phyloP scores from a whole-genome alignment of 768 basidiomycete species.

The Dioszegia aurantiaca region DNA sequence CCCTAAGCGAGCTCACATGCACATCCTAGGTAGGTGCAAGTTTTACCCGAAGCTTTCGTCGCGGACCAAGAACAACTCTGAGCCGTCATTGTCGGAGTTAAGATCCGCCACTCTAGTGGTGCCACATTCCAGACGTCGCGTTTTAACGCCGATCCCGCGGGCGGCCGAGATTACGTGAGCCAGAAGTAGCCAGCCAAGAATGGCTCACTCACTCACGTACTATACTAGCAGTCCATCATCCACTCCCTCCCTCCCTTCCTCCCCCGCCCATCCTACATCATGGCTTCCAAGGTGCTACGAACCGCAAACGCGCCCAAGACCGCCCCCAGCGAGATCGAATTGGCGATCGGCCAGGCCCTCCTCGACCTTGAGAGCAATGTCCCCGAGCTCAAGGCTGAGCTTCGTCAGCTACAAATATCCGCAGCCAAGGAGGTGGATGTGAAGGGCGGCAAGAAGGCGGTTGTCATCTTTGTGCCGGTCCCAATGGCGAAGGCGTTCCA shows the following conservation, averaged over 20 bases:
- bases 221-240: background rate
- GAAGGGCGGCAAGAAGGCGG: constrained; percentile 98
- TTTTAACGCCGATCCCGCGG: too few species aligned
- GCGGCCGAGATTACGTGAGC: too few species aligned
- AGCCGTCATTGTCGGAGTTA: too few species aligned
- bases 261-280: constrained; percentile 14
- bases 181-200: too few species aligned
- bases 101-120: too few species aligned
- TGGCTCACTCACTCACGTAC: background rate
- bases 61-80: too few species aligned
- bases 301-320: constrained; percentile 92
- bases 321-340: constrained; percentile 89
- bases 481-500: constrained; percentile 98
- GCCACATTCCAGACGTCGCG: too few species aligned
- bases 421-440: constrained; percentile 99
- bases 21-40: too few species aligned
- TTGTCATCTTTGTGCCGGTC: constrained; percentile 95
- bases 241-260: background rate
- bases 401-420: constrained; percentile 92
- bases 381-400: constrained; percentile 94
- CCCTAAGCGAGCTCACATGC: too few species aligned
- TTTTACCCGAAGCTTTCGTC: too few species aligned
- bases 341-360: constrained; percentile 93
- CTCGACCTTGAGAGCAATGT: constrained; percentile 98
- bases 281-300: constrained; percentile 76